Evolutionary conservation across 768 basidiomycete genomes (phyloP), one percentile per base, ranked within the genome.

Genomic region (Lyophyllum shimeji): DNA sequence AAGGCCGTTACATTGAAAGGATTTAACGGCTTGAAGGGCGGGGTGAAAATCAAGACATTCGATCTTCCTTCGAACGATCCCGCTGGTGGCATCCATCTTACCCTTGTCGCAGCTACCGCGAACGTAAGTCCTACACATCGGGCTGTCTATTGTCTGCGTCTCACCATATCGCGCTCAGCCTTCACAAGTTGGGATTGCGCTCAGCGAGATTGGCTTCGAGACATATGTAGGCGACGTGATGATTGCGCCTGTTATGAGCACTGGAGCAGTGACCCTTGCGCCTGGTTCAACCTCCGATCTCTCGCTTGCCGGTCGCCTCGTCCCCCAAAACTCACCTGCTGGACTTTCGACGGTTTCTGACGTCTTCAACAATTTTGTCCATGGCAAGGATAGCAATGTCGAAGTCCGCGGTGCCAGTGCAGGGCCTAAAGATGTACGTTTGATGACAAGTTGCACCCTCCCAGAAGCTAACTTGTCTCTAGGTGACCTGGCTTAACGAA

Each of bases 401-500:
- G 64, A 72, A 17, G 85, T 90, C 8, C 75, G 79, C 24, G 87
- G 88, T 13, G 75, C 78, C 29, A 77, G 78, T 53, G 85, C 84
- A 3, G 83, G 83, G 13, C 75, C 85, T 1, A 71, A 73, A 49
- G 80, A 80, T 58, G 87, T 88, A 63, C 46, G 78, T 63, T 15
- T 40, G 56, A 20, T 27, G 48, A 7, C 37, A 4, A 9, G 29
- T 40, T n/a, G 53, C 44, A 11, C 34, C 34, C 48, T 52, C 49
- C 52, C 37, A 42, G 63, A 21, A 11, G 18, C 51, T 27, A 25
- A 17, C 17, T 34, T 21, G 55, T 6, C 27, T 42, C 9, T 55
- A 87, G 85, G 85, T 85, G 12, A 79, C 82, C 3, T 90, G 88
- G 89, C 71, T 90, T 21, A 87, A 89, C 61, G 79, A 84, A 47